phyloP scores from a whole-genome alignment of 2,329 filamentous ascomycete genomes.

The Penicillium rolfsii region DNA sequence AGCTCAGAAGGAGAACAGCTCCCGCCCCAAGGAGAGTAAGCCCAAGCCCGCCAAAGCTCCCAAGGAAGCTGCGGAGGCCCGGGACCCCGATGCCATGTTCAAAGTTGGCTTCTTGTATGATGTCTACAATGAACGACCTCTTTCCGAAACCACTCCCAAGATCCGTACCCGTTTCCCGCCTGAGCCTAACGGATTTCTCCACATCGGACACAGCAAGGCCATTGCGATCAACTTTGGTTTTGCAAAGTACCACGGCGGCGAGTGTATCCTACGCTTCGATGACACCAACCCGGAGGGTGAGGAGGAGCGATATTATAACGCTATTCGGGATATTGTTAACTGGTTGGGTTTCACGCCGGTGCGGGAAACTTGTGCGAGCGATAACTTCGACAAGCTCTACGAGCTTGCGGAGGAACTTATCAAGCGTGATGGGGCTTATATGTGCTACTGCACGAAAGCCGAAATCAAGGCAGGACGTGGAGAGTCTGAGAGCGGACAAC shows the following conservation, averaged over 20 bases:
- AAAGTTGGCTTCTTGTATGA: conserved; percentile 75
- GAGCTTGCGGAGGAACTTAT: conserved; percentile 87
- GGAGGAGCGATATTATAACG: conserved; percentile 83
- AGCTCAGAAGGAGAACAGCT: conserved; percentile 7
- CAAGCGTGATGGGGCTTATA: conserved; percentile 68
- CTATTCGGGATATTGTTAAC: conserved; percentile 83
- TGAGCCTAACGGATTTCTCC: conserved; percentile 90
- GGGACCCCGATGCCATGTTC: conserved; percentile 69
- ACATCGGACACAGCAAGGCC: conserved; percentile 93
- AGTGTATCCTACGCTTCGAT: conserved; percentile 79
- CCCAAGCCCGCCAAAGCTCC: conserved; percentile 43
- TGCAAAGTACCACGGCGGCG: conserved; percentile 78
- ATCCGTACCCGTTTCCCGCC: conserved; percentile 74
- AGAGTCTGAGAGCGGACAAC: conserved; percentile 66
- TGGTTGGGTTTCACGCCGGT: conserved; percentile 84
- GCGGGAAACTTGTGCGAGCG: conserved; percentile 82
- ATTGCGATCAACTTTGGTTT: conserved; percentile 98
- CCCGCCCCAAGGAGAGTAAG: conserved; percentile 46
- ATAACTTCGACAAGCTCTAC: conserved; percentile 87
- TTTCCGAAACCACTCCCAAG: conserved; percentile 37
- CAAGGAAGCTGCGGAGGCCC: conserved; percentile 36
- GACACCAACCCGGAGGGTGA: conserved; percentile 96
- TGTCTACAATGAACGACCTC: conserved; percentile 69
- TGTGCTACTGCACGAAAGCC: conserved; percentile 80
- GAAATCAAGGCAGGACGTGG: conserved; percentile 88